These are phyloP conservation scores for Amanita thiersii DNA, from an alignment of 768 basidiomycete genomes.

Conservation along the genomic window DNA sequence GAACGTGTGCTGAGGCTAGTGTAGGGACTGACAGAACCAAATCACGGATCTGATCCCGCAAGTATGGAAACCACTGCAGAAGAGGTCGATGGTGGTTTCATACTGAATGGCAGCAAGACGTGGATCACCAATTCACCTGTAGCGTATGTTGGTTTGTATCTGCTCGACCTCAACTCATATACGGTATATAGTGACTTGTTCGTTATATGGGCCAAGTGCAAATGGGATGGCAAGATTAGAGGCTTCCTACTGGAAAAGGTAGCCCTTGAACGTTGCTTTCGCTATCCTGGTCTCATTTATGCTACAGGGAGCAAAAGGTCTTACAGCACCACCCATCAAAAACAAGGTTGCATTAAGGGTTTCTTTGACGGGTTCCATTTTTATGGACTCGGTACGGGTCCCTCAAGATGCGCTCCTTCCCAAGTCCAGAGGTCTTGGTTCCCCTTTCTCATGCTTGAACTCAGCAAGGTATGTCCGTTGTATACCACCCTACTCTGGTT, in stretches of 20 bases:
- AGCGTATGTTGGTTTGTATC: conserved; percentile 44
- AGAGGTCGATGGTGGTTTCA: conserved; percentile 78
- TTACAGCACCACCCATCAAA: conserved; percentile 82
- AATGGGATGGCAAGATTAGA: conserved; percentile 87
- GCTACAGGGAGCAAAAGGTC: conserved; percentile 66
- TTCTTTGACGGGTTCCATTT: conserved; percentile 79
- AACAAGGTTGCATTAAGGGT: conserved; percentile 90
- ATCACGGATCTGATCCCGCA: conserved; percentile 95
- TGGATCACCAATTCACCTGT: conserved; percentile 96
- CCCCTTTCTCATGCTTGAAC: conserved; percentile 90
- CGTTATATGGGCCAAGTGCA: conserved; percentile 90
- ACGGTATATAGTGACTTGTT: conserved; percentile 63
- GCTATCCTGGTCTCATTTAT: background rate
- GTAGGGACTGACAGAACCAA: conserved; percentile 92
- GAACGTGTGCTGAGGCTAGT: conserved; percentile 1
- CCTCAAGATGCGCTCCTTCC: conserved; percentile 69
- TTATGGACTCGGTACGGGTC: conserved; percentile 88
- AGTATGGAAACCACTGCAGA: conserved; percentile 94
- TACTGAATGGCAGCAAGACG: conserved; percentile 88
- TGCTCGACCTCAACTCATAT: conserved; percentile 5
- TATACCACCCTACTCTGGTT: conserved; percentile 4
- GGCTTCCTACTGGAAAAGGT: conserved; percentile 86
- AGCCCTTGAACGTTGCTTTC: background rate
- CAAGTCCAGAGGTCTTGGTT: conserved; percentile 66
- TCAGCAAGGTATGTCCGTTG: conserved; percentile 53